phyloP scores from a whole-genome alignment of 768 basidiomycete genomes.

The Serendipita vermifera region DNA sequence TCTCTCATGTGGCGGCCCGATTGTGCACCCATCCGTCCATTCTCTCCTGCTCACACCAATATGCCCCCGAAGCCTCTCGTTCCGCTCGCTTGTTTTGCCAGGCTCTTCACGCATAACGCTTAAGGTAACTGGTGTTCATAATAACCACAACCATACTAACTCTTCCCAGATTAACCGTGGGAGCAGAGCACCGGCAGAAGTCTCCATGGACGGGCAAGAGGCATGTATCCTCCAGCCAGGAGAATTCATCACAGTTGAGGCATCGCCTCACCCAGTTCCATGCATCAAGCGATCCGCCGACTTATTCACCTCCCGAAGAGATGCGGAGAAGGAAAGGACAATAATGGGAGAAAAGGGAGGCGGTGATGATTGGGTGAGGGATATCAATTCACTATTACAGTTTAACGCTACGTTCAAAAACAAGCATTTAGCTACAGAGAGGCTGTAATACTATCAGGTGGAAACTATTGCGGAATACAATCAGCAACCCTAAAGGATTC shows the following conservation, averaged over 20 bases:
- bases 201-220: slow-evolving; percentile 87
- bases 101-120: slow-evolving; percentile 25
- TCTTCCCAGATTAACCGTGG: slow-evolving; percentile 60
- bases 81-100: slow-evolving; percentile 84
- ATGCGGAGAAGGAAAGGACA: slow-evolving; percentile 15
- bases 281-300: slow-evolving; percentile 77
- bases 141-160: not conserved
- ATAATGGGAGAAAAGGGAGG: slow-evolving; percentile 37
- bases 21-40: slow-evolving; percentile 84
- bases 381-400: slow-evolving; percentile 87
- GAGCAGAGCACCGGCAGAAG: slow-evolving; percentile 73
- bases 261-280: slow-evolving; percentile 81
- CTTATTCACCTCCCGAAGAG: slow-evolving; percentile 28
- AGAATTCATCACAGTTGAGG: slow-evolving; percentile 73
- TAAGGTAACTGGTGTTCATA: slow-evolving; percentile 20
- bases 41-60: slow-evolving; percentile 92
- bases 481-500: too few species aligned
- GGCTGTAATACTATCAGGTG: too few species aligned
- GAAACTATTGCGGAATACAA: too few species aligned
- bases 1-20: slow-evolving; percentile 87
- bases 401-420: slow-evolving; percentile 91
- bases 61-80: slow-evolving; percentile 83
- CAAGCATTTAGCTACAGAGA: slow-evolving; percentile 33
- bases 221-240: slow-evolving; percentile 73
- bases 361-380: slow-evolving; percentile 92